Evolutionary conservation across 495 filamentous ascomycete species (phyloP).

Genomic region (Penicillium crystallinum): DNA sequence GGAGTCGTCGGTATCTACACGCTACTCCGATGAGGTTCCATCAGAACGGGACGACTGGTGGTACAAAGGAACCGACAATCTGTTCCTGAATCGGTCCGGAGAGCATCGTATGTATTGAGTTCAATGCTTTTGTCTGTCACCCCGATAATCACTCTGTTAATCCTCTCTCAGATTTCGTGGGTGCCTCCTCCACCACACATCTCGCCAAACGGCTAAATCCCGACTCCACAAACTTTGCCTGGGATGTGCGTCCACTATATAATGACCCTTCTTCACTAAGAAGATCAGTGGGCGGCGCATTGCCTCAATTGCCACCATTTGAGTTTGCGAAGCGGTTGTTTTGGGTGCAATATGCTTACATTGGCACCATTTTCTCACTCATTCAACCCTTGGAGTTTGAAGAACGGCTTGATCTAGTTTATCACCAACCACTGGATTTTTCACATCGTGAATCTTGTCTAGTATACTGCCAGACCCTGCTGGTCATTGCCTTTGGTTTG

Average conservation of each 20-base stretch:
- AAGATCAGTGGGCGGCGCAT: constrained; percentile 18
- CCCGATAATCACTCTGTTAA: background rate
- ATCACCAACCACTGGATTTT: constrained; percentile 31
- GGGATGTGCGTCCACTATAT: constrained; percentile 38
- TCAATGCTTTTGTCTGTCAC: background rate
- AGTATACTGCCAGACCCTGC: constrained; percentile 36
- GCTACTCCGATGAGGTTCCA: constrained; percentile 17
- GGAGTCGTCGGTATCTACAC: constrained; percentile 7
- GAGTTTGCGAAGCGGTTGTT: constrained; percentile 44
- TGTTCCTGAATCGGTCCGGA: constrained; percentile 33
- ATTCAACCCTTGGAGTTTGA: constrained; percentile 42
- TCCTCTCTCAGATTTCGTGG: constrained; percentile 26
- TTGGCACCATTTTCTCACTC: constrained; percentile 49
- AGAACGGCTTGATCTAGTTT: constrained; percentile 35
- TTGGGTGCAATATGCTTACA: constrained; percentile 45
- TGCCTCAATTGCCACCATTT: constrained; percentile 38
- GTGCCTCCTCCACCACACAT: constrained; percentile 32
- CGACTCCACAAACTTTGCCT: constrained; percentile 29
- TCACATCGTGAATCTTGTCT: constrained; percentile 31
- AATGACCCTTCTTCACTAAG: constrained; percentile 33
- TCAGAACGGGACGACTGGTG: constrained; percentile 38
- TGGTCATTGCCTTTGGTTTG: constrained; percentile 48
- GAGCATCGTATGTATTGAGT: constrained; percentile 27
- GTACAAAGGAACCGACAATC: constrained; percentile 34
- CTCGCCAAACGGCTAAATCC: constrained; percentile 34